Evolutionary conservation across 306 rosid species (phyloP), one percentile per base, ranked within the genome.

Genomic region (Cucurbita pepo): DNA sequence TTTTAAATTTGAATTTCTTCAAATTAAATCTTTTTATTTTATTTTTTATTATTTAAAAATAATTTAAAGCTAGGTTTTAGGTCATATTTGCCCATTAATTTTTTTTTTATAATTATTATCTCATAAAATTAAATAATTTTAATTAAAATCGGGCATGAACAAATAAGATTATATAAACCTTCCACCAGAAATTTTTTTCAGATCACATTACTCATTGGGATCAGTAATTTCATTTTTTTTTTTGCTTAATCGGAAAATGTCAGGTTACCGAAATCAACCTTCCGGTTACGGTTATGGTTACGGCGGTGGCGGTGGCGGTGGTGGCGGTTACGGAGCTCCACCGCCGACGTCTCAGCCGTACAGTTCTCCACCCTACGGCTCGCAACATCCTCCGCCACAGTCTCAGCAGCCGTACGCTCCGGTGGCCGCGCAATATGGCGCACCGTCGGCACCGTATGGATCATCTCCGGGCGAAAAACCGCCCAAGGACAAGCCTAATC

Each of bases 191-290:
- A 69, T 44, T 16, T n/a, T 37, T 50, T 12, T 4, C 16, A 38
- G 15, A 50, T 2, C 59, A 37, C 53, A 8, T 44, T 14, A 5
- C 50, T 14, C 4, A 4, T 21, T 55, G 10, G 18, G 3, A 66
- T 43, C 56, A 66, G 41, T 7, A 45, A 36, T n/a, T 65, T 10
- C 18, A 18, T 4, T 43, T 10, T 43, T 5, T 21, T n/a, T 4
- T 38, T 64, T 64, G 18, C 18, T 64, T 30, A 30, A 30, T 30
- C 34, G 52, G 15, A 67, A 48, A 12, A 85, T 88, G 94, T 84
- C 91, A 16, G 95, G 91, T 12, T 83, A 86, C 71, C 79, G 79
- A 12, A 78, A 82, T 8, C 84, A 40, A 13, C 85, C 85, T 8
- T 51, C 81, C 34, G 84, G 80, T 25, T 78, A 79, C 77, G 86